phyloP scores from a whole-genome alignment of 192 early-diverging fungal species.

The Podila epicladia region DNA sequence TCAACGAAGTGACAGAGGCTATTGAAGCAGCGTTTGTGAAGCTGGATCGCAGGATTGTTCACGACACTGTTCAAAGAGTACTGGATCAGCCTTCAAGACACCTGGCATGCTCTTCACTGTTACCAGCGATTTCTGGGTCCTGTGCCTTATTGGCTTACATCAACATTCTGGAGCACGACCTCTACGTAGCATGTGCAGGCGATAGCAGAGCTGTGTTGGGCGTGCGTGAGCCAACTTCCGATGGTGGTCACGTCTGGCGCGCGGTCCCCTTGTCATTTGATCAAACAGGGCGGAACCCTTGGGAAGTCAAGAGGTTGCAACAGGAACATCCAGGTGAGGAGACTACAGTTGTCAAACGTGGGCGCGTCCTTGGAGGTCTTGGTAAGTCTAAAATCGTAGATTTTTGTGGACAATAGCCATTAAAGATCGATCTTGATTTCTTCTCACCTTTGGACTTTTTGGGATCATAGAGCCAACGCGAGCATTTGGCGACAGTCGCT shows the following conservation, averaged over 20 bases:
- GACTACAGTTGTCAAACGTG: conserved; percentile 58
- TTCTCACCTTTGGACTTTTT: conserved; percentile 49
- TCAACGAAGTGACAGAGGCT: conserved; percentile 14
- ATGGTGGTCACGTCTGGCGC: conserved; percentile 61
- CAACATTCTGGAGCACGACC: conserved; percentile 39
- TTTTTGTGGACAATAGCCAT: neutral
- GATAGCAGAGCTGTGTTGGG: conserved; percentile 65
- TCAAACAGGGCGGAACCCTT: conserved; percentile 64
- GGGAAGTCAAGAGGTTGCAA: conserved; percentile 63
- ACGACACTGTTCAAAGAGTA: conserved; percentile 46
- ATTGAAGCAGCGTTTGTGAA: conserved; percentile 56
- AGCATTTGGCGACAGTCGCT: conserved; percentile 76
- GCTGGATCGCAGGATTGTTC: conserved; percentile 59
- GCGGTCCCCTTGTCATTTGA: conserved; percentile 69
- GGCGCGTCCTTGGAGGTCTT: conserved; percentile 71
- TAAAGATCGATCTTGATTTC: conserved; percentile 23
- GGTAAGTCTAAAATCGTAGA: conserved; percentile 7
- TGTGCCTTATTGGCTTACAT: conserved; percentile 65
- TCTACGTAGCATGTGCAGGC: conserved; percentile 64
- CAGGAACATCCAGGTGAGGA: conserved; percentile 81
- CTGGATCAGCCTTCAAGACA: conserved; percentile 33
- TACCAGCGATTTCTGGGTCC: conserved; percentile 57
- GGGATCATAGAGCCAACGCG: conserved; percentile 55
- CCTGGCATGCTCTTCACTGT: conserved; percentile 44
- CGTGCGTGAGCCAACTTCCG: conserved; percentile 16